Evolutionary conservation across 225 moss, liverwort and hornwort genomes (phyloP), one percentile per base, ranked within the genome.

Genomic region (Lunularia cruciata): DNA sequence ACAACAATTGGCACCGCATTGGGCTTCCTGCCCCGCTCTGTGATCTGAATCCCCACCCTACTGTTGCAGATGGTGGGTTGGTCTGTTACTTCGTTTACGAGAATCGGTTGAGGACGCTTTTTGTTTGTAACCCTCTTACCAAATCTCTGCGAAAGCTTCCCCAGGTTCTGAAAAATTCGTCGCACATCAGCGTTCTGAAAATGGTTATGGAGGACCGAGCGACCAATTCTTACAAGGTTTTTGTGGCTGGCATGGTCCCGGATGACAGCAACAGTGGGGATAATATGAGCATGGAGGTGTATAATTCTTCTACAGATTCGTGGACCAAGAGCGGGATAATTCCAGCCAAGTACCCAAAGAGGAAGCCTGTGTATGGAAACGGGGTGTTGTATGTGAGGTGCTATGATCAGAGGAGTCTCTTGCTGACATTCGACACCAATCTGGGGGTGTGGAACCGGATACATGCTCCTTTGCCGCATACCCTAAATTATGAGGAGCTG

Each of bases 71-170:
- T 39, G 87, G 84, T 1, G 87, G 87, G 16, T 63, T 87, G 45
- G 82, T 87, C 20, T 87, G 87, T 47, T 84, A 82, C 63, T 84
- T 81, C n/a, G 84, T 79, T 11, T 87, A 78, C 64, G 84, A 79
- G 45, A 84, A 87, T 72, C 78, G 82, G 3, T 58, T 75, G 45
- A 81, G 84, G 49, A 87, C 84, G 6, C 75, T 87, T 16, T 84
- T 84, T 38, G 82, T 87, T 0, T 84, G 84, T 32, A 87, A 87
- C 42, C 87, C 87, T 0, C 31, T 87, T 30, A 87, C 87, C 9
- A 79, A 83, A 51, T 77, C 82, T 6, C 84, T 84, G 46, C 84
- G 84, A 5, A 79, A 84, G 74, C 84, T 87, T 16, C 87, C 87
- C 8, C 69, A 70, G 49, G 81, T 87, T 59, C 78, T 84, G 6